Evolutionary conservation across 345 rosid genomes (phyloP), one percentile per base, ranked within the genome.

Genomic region (Tarenaya hassleriana): DNA sequence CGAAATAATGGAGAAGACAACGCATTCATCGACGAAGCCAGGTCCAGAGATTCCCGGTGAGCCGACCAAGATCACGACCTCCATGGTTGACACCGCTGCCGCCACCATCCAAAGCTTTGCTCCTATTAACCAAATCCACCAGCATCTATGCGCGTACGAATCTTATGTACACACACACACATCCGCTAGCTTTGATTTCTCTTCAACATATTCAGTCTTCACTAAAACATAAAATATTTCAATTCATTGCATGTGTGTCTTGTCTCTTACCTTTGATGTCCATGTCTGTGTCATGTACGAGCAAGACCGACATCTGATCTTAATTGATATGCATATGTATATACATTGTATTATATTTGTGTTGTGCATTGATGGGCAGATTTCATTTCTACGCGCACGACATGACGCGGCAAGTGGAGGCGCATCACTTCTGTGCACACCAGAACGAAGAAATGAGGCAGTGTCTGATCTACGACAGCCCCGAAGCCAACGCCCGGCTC

Each of bases 391-490:
- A 82, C 46, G 71, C 72, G 8, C 41, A 84, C 34, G 92, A 86
- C 73, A 84, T 90, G 92, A 80, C 79, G 7, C 63, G 89, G 41
- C 89, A 90, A 67, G 82, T 86, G 16, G 94, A 80, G 65, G 83
- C 85, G 4, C 91, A 82, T 60, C 96, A 84, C 73, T 86, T 62
- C 58, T 86, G 95, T 24, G 77, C 77, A 0, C 89, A 82, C 63
- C 77, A 69, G 64, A 91, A 84, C 69, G 92, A 91, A 46, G 89
- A 84, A 50, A 70, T 86, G 85, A 58, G 91, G 55, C 97, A 90
- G 55, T 91, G 98, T 56, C 70, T 91, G 10, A 70, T 91, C 32
- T 84, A 80, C 69, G 76, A 78, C 45, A 37, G 83, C 64, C 70
- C 80, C 0, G 76, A 73, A 1, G 13, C 75, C 0, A 70, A 78